These are phyloP conservation scores for Strobilomyces confusus DNA, from an alignment of 768 basidiomycete genomes.

Conservation along the genomic window DNA sequence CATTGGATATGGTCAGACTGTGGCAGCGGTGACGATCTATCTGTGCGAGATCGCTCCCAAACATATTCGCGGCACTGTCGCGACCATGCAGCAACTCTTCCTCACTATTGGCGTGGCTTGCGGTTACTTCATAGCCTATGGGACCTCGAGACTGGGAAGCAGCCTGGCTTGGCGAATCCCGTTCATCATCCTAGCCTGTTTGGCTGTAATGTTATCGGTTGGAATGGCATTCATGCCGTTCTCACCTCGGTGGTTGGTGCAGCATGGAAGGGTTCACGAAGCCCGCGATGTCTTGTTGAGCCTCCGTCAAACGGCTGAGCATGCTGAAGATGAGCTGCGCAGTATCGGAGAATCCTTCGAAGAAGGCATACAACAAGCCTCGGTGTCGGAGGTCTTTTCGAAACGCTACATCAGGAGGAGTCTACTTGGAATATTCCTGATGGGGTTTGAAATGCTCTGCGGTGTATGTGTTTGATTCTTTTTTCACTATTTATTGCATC, in stretches of 20 bases:
- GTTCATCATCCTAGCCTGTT: conserved; percentile 24
- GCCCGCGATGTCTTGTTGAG: conserved; percentile 30
- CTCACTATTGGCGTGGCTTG: conserved; percentile 41
- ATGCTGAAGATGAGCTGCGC: conserved; percentile 21
- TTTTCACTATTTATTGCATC: neutral
- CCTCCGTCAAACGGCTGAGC: conserved; percentile 9
- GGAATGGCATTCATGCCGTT: conserved; percentile 25
- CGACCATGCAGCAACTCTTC: conserved; percentile 40
- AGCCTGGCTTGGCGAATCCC: conserved; percentile 28
- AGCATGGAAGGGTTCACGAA: conserved; percentile 30
- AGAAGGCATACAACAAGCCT: conserved; percentile 10
- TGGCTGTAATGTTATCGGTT: conserved; percentile 14
- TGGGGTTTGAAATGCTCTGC: conserved; percentile 40
- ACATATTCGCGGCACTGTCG: conserved; percentile 38
- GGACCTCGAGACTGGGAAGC: conserved; percentile 18
- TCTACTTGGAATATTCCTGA: conserved; percentile 39
- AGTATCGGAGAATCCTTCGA: conserved; percentile 21
- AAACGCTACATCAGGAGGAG: conserved; percentile 32
- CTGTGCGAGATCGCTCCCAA: conserved; percentile 42
- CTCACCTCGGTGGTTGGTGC: conserved; percentile 28
- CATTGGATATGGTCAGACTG: conserved; percentile 42
- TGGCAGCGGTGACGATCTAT: conserved; percentile 39
- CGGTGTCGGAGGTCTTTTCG: conserved; percentile 27
- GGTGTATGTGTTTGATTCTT: conserved; percentile 15
- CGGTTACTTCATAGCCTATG: conserved; percentile 30